These are phyloP conservation scores for Coniochaeta pulveracea DNA, from an alignment of 2,329 filamentous ascomycete genomes.

Conservation along the genomic window DNA sequence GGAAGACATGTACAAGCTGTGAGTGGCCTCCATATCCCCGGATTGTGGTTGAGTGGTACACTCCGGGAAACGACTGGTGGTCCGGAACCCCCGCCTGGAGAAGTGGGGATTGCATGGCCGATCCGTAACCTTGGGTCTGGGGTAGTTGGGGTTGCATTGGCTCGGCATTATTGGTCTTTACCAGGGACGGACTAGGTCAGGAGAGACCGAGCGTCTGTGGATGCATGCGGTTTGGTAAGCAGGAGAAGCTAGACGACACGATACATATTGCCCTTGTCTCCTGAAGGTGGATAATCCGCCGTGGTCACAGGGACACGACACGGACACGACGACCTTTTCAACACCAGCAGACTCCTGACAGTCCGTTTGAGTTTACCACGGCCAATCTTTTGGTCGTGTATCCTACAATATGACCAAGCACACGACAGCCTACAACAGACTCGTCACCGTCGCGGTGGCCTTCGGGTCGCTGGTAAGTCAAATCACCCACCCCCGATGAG, in stretches of 20 bases:
- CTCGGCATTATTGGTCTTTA: neutral
- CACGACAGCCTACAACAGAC: slow-evolving; percentile 20
- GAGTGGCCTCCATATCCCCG: neutral
- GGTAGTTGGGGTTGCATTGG: neutral
- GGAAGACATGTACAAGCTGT: too few relatives aligned
- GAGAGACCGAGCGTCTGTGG: neutral
- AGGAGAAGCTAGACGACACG: too few relatives aligned
- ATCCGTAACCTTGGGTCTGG: neutral
- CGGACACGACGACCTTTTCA: neutral
- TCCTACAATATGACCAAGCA: slow-evolving; percentile 3
- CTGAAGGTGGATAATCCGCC: neutral
- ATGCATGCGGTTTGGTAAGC: neutral
- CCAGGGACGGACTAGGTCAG: neutral
- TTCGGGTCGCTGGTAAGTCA: slow-evolving; percentile 19
- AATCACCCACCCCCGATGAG: neutral
- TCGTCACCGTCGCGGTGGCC: slow-evolving; percentile 22
- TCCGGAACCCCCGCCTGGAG: neutral
- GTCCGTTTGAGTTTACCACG: neutral
- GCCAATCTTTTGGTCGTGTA: neutral
- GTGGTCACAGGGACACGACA: neutral
- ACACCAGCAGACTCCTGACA: neutral
- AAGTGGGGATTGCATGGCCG: neutral
- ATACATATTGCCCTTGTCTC: neutral
- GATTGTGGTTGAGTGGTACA: neutral
- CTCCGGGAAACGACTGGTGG: neutral